Percentiles rank a stretch among this genome's conserved stretches.
phyloP scores from a whole-genome alignment of 495 filamentous ascomycete species.

The Penicillium robsamsonii region DNA sequence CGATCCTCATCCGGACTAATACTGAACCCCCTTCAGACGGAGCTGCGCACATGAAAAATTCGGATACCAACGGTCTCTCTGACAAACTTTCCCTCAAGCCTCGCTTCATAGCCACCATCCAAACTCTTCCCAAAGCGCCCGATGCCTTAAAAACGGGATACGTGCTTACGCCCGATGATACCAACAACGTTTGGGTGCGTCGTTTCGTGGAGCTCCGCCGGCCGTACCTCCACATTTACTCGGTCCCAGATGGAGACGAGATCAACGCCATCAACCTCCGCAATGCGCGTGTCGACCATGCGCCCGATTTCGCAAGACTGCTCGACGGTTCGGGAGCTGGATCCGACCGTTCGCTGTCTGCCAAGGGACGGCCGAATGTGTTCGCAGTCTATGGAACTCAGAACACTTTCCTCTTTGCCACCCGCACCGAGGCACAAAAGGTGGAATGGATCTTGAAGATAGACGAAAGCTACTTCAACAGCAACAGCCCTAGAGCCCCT shows the following conservation, averaged over 20 bases:
- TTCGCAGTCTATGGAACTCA: constrained; percentile 92
- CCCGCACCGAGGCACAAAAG: constrained; percentile 81
- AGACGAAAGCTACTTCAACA: constrained; percentile 57
- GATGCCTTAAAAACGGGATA: constrained; percentile 79
- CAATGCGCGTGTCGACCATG: constrained; percentile 80
- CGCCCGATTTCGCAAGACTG: constrained; percentile 79
- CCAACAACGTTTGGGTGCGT: constrained; percentile 74
- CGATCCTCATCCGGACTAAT: constrained; percentile 72
- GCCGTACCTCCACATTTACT: constrained; percentile 89
- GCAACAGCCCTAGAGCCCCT: constrained; percentile 29
- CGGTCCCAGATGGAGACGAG: constrained; percentile 81
- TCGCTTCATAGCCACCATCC: constrained; percentile 65
- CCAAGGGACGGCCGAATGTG: constrained; percentile 62
- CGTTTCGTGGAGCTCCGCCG: constrained; percentile 90
- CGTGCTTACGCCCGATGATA: constrained; percentile 72
- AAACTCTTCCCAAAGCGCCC: constrained; percentile 69
- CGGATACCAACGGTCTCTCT: constrained; percentile 24
- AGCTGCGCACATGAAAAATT: constrained; percentile 39
- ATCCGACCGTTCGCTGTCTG: constrained; percentile 34
- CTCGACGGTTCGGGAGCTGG: constrained; percentile 50
- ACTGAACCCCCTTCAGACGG: constrained; percentile 72
- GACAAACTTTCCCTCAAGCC: constrained; percentile 44
- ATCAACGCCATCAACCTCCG: constrained; percentile 81
- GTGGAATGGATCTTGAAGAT: constrained; percentile 91
- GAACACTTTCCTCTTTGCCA: constrained; percentile 93